A percentile compares a stretch with the other conserved stretches of the same genome.
phyloP scores from a whole-genome alignment of 2,329 filamentous ascomycete genomes.

The Madurella fahalii region DNA sequence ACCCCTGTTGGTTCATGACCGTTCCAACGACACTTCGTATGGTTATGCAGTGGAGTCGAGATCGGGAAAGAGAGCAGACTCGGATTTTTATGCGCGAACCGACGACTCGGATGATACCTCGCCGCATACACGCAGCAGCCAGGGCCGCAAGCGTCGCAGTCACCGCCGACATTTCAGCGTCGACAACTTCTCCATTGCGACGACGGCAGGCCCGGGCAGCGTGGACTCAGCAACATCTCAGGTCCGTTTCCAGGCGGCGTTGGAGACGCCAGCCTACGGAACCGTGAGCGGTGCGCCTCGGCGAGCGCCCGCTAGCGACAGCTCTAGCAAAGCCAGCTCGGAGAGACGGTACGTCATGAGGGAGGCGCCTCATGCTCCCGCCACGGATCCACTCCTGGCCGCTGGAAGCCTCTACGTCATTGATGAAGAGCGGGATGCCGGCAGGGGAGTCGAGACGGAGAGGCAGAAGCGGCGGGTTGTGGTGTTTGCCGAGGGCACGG shows the following conservation, averaged over 20 bases:
- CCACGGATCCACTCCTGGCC: constrained; percentile 25
- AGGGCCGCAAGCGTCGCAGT: constrained; percentile 2
- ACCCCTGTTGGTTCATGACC: constrained; percentile 15
- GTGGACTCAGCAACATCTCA: constrained; percentile 18
- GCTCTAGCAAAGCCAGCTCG: constrained; percentile 2
- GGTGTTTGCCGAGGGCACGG: constrained; percentile 24
- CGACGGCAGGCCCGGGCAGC: constrained; percentile 15
- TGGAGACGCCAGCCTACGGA: constrained; percentile 14
- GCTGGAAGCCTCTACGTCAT: constrained; percentile 25
- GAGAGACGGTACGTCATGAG: constrained; percentile 26
- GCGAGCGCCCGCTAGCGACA: constrained; percentile 4
- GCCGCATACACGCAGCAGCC: constrained; percentile 1
- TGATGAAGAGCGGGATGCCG: constrained; percentile 19
- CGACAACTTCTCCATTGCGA: constrained; percentile 25
- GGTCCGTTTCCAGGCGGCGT: constrained; percentile 24
- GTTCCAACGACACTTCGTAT: not conserved
- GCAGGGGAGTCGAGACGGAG: constrained; percentile 8
- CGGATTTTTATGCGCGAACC: not conserved
- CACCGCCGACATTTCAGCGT: constrained; percentile 26
- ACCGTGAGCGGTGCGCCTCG: not conserved
- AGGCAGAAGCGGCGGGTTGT: constrained; percentile 23
- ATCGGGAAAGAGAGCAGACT: constrained; percentile 5
- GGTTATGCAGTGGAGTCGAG: not conserved
- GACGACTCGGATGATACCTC: constrained; percentile 11
- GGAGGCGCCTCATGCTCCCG: constrained; percentile 23